These are phyloP conservation scores for Starmerella asiatica DNA, from an alignment of 805 yeast genomes.

Conservation along the genomic window DNA sequence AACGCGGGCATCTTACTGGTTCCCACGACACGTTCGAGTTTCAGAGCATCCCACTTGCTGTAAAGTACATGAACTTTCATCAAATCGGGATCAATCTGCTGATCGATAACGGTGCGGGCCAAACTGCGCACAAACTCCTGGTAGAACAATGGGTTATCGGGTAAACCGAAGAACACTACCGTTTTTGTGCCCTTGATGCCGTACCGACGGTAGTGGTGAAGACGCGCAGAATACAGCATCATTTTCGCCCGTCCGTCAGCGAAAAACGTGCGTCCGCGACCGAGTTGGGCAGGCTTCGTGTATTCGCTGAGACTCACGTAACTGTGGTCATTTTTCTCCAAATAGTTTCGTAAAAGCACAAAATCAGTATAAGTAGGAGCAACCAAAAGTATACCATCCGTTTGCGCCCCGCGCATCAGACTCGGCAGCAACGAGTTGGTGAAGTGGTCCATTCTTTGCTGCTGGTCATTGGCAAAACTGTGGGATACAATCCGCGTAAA, in stretches of 20 bases:
- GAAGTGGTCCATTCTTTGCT: conserved; percentile 69
- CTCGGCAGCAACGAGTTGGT: conserved; percentile 61
- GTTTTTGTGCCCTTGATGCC: conserved; percentile 75
- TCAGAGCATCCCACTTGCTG: conserved; percentile 66
- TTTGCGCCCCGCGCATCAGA: conserved; percentile 43
- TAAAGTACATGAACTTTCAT: conserved; percentile 45
- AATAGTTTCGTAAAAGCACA: conserved; percentile 58
- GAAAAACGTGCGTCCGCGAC: conserved; percentile 59
- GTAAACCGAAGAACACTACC: conserved; percentile 68
- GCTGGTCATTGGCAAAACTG: conserved; percentile 52
- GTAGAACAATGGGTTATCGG: conserved; percentile 74
- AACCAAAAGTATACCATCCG: conserved; percentile 64
- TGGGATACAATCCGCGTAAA: conserved; percentile 58
- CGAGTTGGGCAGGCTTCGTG: conserved; percentile 53
- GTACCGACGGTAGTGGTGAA: conserved; percentile 81
- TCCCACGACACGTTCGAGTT: conserved; percentile 77
- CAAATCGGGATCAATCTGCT: conserved; percentile 42
- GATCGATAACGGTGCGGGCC: conserved; percentile 41
- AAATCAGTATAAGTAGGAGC: conserved; percentile 82
- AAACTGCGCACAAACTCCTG: conserved; percentile 52
- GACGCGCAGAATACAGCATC: conserved; percentile 81
- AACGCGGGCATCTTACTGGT: conserved; percentile 53
- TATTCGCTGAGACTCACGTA: conserved; percentile 76
- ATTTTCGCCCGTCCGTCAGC: conserved; percentile 49
- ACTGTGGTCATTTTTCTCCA: conserved; percentile 45